Evolutionary conservation across 352 stramenopile genomes (phyloP).

Genomic region (Phytophthora cryptogea): DNA sequence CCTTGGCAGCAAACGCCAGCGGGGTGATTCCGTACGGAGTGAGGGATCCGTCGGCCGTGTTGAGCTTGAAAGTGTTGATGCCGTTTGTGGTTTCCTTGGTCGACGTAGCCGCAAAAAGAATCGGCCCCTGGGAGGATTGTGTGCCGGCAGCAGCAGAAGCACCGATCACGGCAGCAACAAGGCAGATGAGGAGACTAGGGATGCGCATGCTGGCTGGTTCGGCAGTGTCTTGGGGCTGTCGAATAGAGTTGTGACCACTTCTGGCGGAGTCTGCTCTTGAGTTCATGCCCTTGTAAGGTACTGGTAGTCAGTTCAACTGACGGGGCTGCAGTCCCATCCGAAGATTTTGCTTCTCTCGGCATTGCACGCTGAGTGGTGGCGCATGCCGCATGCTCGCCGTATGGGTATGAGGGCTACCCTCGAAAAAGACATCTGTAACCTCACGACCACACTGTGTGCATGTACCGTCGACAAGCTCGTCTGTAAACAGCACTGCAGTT

Average conservation of each 20-base stretch:
- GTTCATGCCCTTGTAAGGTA: slow-evolving; percentile 1
- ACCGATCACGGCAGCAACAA: slow-evolving; percentile 14
- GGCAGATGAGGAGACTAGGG: slow-evolving; percentile 23
- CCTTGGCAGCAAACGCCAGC: slow-evolving; percentile 35
- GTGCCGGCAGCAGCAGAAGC: slow-evolving; percentile 15
- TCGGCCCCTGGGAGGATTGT: slow-evolving; percentile 18
- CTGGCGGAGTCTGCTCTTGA: not conserved
- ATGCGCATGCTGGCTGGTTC: slow-evolving; percentile 24
- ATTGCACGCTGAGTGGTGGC: no score
- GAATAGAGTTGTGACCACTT: slow-evolving; percentile 18
- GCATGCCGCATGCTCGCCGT: no score
- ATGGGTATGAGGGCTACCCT: no score
- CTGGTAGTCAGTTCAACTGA: not conserved
- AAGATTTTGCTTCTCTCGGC: not conserved
- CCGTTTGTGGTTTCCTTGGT: slow-evolving; percentile 63
- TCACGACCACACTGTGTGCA: no score
- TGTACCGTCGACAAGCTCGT: no score
- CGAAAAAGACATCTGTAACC: no score
- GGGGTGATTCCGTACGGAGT: slow-evolving; percentile 37
- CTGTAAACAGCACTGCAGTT: no score
- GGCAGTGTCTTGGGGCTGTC: slow-evolving; percentile 4
- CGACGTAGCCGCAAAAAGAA: slow-evolving; percentile 62
- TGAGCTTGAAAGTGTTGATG: slow-evolving; percentile 58
- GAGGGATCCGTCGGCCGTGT: slow-evolving; percentile 44
- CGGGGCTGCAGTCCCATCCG: not conserved